Percentiles rank a stretch among this genome's conserved stretches.
Evolutionary conservation across 495 filamentous ascomycete genomes (phyloP).

Genomic region (Cenococcum geophilum): DNA sequence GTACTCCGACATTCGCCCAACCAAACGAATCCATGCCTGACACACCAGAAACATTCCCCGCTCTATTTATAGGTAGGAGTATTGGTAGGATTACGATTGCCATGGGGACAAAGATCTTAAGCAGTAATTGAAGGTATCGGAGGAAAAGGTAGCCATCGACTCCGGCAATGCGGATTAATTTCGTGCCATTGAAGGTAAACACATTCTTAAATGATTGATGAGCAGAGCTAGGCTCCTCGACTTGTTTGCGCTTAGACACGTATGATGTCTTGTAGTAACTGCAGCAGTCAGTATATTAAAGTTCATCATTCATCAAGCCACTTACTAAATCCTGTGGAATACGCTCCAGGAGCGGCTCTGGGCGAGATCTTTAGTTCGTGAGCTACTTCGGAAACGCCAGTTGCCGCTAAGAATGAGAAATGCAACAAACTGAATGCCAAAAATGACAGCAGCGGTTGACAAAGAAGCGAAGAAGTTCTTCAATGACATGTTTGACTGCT

Average conservation of each 20-base stretch:
- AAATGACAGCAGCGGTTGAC: constrained; percentile 26
- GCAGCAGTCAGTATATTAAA: neutral
- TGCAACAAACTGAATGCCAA: constrained; percentile 24
- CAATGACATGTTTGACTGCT: constrained; percentile 8
- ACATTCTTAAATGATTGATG: constrained; percentile 30
- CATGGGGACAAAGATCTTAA: constrained; percentile 85
- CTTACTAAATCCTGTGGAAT: constrained; percentile 29
- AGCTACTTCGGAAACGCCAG: constrained; percentile 13
- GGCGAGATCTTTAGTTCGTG: neutral
- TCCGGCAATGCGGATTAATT: constrained; percentile 44
- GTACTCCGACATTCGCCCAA: constrained; percentile 82
- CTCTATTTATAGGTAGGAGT: constrained; percentile 72
- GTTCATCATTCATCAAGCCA: neutral
- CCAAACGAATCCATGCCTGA: constrained; percentile 42
- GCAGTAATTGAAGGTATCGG: constrained; percentile 85
- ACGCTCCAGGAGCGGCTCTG: constrained; percentile 19
- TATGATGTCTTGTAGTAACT: constrained; percentile 31
- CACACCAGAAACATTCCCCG: constrained; percentile 38
- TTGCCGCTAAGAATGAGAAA: constrained; percentile 30
- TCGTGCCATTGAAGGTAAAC: constrained; percentile 26
- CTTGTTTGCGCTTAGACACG: constrained; percentile 24
- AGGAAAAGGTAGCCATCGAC: constrained; percentile 98
- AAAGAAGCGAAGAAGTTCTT: constrained; percentile 29
- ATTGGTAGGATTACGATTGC: constrained; percentile 75
- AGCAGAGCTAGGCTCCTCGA: constrained; percentile 15